Evolutionary conservation across 2,329 filamentous ascomycete genomes (phyloP).

Genomic region (Fusarium sambucinum): DNA sequence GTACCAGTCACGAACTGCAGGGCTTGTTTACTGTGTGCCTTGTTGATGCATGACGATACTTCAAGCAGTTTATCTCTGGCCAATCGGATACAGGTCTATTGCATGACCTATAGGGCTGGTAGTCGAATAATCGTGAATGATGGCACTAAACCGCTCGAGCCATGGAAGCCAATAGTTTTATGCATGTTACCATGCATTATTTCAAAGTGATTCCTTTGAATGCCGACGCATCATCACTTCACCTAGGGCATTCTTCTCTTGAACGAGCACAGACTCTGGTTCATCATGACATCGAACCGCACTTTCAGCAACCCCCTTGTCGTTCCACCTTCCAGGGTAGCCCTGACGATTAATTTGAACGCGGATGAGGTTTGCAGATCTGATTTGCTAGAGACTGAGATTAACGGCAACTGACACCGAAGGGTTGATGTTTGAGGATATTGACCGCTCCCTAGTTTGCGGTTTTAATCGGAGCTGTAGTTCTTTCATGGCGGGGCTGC

Average conservation of each 20-base stretch:
- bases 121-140: conserved; percentile 12
- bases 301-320: conserved; percentile 17
- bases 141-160: conserved; percentile 18
- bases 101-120: conserved; percentile 39
- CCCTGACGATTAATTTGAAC: conserved; percentile 38
- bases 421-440: conserved; percentile 25
- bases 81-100: conserved; percentile 31
- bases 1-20: background rate
- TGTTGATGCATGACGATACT: conserved; percentile 15
- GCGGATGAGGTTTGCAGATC: conserved; percentile 18
- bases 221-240: background rate
- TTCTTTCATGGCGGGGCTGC: conserved; percentile 16
- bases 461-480: conserved; percentile 31
- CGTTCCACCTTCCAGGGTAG: conserved; percentile 31
- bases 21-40: background rate
- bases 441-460: conserved; percentile 24
- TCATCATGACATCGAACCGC: conserved; percentile 10
- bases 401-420: conserved; percentile 29
- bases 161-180: background rate
- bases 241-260: background rate
- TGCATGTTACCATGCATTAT: conserved; percentile 1
- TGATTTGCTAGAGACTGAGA: conserved; percentile 37
- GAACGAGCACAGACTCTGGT: background rate
- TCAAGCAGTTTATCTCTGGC: conserved; percentile 6
- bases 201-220: background rate